These are phyloP conservation scores for Neurospora sp. DNA, from an alignment of 495 filamentous ascomycete genomes.

Conservation along the genomic window DNA sequence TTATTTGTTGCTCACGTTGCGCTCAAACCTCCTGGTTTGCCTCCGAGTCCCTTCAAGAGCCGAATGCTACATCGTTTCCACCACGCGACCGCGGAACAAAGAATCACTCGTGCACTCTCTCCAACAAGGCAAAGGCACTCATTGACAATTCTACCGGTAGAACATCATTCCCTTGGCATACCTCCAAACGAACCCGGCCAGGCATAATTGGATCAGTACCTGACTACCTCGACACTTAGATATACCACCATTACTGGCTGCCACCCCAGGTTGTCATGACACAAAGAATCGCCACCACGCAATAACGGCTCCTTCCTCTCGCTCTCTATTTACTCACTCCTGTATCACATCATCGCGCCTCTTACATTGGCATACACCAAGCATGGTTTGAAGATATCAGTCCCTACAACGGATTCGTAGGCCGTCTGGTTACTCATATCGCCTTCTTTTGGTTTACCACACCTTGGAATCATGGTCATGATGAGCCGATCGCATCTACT, in stretches of 20 bases:
- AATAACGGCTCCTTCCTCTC: neutral
- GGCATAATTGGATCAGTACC: neutral
- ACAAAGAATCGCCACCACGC: neutral
- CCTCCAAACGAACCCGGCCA: neutral
- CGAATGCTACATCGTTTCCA: neutral
- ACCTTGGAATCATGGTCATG: conserved; percentile 7
- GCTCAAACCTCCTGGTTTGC: neutral
- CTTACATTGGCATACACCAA: conserved; percentile 1
- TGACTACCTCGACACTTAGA: neutral
- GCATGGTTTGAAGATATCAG: conserved; percentile 14
- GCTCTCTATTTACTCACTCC: neutral
- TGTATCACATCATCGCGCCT: neutral
- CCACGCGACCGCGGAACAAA: neutral
- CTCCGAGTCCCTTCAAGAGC: neutral
- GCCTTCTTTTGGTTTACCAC: neutral
- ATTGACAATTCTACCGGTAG: neutral
- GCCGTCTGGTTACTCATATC: neutral
- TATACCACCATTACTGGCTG: neutral
- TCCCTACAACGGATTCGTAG: conserved; percentile 5
- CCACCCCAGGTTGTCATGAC: neutral
- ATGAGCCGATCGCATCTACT: conserved; percentile 13
- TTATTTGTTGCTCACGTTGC: neutral
- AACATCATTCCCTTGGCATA: neutral
- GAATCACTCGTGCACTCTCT: neutral
- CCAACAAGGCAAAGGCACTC: neutral